Evolutionary conservation across 495 filamentous ascomycete genomes (phyloP), one percentile per base, ranked within the genome.

Genomic region (Cryomyces antarcticus): DNA sequence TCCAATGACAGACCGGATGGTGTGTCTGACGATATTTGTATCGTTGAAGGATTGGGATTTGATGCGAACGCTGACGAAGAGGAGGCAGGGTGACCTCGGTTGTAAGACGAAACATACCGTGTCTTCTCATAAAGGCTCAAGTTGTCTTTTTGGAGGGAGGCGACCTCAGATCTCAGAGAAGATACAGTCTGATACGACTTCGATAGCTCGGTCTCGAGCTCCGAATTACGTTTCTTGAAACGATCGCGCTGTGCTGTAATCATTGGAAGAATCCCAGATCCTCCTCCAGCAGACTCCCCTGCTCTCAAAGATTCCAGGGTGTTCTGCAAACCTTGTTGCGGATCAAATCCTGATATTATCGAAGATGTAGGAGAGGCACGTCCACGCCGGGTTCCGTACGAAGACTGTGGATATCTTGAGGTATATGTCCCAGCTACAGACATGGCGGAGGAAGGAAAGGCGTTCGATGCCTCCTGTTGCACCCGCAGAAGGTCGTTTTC

Each of bases 121-220:
- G 89, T 93, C 69, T 95, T 99, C 57, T 99, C 89, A 57, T 99
- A 99, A 3, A 99, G 73, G 52, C 81, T 79, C 30, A 99, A 70
- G 56, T 99, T 99, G 60, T 99, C 89, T 58, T 85, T 89, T 55
- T 96, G 89, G 9, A 99, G 67, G 7, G 84, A 79, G 35, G 86
- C 78, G 49, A 99, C 74, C 54, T 99, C 89, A 46, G 88, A 82
- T 11, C 92, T 77, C 29, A 96, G 68, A 7, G 85, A 79, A 24
- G 88, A 86, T 28, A 96, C 78, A 0, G 74, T 79, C 34, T 67
- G 71, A 54, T 96, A 82, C 41, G 69, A 64, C 45, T 89, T 85
- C 5, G 82, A 82, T 13, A 96, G 68, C 52, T 96, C 87, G 39
- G 82, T 73, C 58, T 96, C 92, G 37, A 99, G 73, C 55, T 96